Base-by-base conservation (phyloP, 805 yeast species). In the Yarrowia sp. region DNA sequence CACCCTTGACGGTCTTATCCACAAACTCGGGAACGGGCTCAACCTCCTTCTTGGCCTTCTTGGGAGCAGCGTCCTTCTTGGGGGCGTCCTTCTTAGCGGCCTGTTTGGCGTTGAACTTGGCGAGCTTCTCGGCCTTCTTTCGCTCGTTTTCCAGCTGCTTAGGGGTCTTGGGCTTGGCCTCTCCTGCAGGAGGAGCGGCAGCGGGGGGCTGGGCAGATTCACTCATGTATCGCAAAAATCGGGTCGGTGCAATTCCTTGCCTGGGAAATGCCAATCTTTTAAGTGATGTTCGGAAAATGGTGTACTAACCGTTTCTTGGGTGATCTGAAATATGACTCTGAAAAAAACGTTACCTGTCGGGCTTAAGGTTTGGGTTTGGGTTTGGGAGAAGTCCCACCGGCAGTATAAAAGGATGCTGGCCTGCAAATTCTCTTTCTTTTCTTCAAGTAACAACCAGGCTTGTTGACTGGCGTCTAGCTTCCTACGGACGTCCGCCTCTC, bases 71-170 rank as follows among this genome's bases (percentile, higher is more conserved):
- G 33, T 66, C 66, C 29, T 74, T 66, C 62, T 73, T 72, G 53
- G 71, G 72, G 19, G 65, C 69, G 6, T 59, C 63, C 31, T 49
- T 63, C 21, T 74, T 68, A 62, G 78, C 75, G 64, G 75, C 75
- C 47, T 77, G 76, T 70, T 87, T 84, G 63, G 98, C 96, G 69
- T 86, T 82, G 76, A 92, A 90, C 75, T 90, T 85, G 74, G 94
- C 87, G 69, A 89, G 77, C 74, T 90, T 86, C 79, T 90, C 94
- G 66, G 96, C 92, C 80, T 89, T 84, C 79, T 90, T 86, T 71
- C 86, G 81, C 78, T 90, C 96, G 71, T 88, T 90, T 74, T 90
- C 96, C 61, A 89, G 79, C 76, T 88, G 90, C 73, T 88, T 88
- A 65, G 86, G 87, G 41, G 90, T 84, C 76, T 87, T 88, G 39